These are phyloP conservation scores for Phycomyces nitens DNA, from an alignment of 192 early-diverging fungal genomes.

Conservation along the genomic window DNA sequence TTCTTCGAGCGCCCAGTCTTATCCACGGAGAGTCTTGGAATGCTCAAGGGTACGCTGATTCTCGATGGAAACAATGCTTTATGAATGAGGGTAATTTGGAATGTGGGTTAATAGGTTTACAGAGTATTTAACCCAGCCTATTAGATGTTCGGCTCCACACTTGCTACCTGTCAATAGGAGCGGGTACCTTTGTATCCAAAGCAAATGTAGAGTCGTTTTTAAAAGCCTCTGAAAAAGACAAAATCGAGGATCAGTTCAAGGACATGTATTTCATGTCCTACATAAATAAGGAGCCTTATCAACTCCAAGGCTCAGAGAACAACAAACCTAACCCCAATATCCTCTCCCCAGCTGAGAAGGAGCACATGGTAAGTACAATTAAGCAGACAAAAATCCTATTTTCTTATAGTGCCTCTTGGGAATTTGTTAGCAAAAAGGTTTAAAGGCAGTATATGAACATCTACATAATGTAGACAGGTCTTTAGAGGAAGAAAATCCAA, in stretches of 20 bases:
- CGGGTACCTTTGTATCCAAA: constrained; percentile 48
- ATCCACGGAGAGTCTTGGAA: constrained; percentile 50
- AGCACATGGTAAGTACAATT: constrained; percentile 10
- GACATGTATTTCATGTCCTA: constrained; percentile 56
- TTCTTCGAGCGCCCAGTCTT: constrained; percentile 48
- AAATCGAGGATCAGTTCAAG: constrained; percentile 46
- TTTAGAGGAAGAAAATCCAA: constrained; percentile 15
- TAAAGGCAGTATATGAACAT: too few species aligned
- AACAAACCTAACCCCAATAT: not conserved
- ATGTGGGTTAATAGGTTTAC: not conserved
- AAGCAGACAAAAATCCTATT: too few species aligned
- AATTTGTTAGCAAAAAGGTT: too few species aligned
- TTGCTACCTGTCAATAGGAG: constrained; percentile 48
- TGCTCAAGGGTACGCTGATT: constrained; percentile 41
- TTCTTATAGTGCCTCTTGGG: too few species aligned
- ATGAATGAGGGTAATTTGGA: constrained; percentile 45
- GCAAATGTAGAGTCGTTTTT: constrained; percentile 47
- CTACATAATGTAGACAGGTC: constrained; percentile 3
- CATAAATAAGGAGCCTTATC: constrained; percentile 53
- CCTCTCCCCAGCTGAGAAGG: not conserved
- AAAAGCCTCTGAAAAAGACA: constrained; percentile 45
- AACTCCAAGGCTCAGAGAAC: constrained; percentile 30
- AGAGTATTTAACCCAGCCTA: not conserved
- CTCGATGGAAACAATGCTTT: constrained; percentile 57
- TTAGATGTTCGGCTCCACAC: constrained; percentile 48